Evolutionary conservation across 2,329 filamentous ascomycete genomes (phyloP).

Genomic region (Pseudogymnoascus sp.): DNA sequence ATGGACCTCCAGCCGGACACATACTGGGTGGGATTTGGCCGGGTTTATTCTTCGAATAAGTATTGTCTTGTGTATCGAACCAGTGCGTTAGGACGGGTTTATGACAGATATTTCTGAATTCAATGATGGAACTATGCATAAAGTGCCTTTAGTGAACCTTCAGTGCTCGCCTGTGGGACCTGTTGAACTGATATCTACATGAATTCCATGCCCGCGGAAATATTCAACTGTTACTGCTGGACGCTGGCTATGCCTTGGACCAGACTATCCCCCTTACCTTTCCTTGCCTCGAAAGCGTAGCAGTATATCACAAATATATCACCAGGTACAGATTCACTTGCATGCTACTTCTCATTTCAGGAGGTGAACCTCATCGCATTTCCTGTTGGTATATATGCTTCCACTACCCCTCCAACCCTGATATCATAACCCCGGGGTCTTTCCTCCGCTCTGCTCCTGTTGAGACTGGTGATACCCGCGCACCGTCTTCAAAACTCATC

Average conservation of each 20-base stretch:
- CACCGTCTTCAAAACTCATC: neutral
- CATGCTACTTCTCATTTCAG: neutral
- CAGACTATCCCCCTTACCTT: neutral
- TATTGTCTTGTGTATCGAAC: slow-evolving; percentile 5
- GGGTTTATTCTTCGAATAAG: neutral
- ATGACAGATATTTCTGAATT: slow-evolving; percentile 4
- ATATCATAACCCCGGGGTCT: neutral
- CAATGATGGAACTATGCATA: slow-evolving; percentile 1
- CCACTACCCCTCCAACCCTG: neutral
- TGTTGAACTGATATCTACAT: neutral
- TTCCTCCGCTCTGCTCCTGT: neutral
- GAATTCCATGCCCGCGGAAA: neutral
- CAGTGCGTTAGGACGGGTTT: neutral
- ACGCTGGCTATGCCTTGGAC: neutral
- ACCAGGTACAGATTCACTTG: neutral
- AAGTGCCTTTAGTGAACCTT: neutral
- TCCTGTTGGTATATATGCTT: neutral
- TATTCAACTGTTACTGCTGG: neutral
- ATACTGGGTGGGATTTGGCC: neutral
- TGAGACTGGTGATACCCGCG: neutral
- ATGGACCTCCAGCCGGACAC: neutral
- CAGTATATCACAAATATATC: neutral
- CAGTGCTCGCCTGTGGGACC: neutral
- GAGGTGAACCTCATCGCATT: neutral
- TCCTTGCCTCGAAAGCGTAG: neutral